A percentile compares a stretch with the other conserved stretches of the same genome.
Conservation (phyloP, 805 yeast species). For the Candida morakotiae region DNA sequence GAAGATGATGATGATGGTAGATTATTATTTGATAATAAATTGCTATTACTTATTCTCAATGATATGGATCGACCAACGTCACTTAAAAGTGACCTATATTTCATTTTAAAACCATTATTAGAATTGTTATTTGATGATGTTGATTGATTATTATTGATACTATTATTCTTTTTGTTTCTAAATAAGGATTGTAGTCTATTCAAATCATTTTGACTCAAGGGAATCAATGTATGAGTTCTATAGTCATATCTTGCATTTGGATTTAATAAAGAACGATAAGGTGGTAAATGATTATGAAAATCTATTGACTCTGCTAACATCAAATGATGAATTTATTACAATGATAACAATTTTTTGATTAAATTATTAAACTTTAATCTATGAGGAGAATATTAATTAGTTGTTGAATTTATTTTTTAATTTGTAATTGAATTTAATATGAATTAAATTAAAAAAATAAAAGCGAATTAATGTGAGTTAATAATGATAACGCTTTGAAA, state of each 20-base stretch:
- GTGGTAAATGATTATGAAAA: slow-evolving; percentile 38
- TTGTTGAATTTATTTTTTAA: no score
- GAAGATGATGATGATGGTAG: no score
- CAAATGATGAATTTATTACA: not conserved
- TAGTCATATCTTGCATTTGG: slow-evolving; percentile 51
- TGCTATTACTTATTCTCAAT: slow-evolving; percentile 22
- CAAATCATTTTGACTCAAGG: slow-evolving; percentile 31
- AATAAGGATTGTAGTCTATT: slow-evolving; percentile 11
- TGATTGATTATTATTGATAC: not conserved
- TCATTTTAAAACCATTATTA: slow-evolving; percentile 33
- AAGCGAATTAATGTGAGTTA: no score
- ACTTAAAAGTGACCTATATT: slow-evolving; percentile 44
- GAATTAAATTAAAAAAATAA: no score
- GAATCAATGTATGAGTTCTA: slow-evolving; percentile 40
- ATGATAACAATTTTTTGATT: no score
- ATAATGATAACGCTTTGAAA: no score
- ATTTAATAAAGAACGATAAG: slow-evolving; percentile 49
- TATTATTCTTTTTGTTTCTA: slow-evolving; percentile 5
- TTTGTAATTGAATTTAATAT: no score
- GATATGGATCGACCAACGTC: slow-evolving; percentile 45
- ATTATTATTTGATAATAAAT: no score
- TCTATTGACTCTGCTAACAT: slow-evolving; percentile 13
- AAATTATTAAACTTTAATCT: no score
- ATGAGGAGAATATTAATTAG: no score
- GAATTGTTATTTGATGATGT: not conserved